Evolutionary conservation across 2,329 filamentous ascomycete species (phyloP), one percentile per base, ranked within the genome.

Genomic region (Fusarium sororula): DNA sequence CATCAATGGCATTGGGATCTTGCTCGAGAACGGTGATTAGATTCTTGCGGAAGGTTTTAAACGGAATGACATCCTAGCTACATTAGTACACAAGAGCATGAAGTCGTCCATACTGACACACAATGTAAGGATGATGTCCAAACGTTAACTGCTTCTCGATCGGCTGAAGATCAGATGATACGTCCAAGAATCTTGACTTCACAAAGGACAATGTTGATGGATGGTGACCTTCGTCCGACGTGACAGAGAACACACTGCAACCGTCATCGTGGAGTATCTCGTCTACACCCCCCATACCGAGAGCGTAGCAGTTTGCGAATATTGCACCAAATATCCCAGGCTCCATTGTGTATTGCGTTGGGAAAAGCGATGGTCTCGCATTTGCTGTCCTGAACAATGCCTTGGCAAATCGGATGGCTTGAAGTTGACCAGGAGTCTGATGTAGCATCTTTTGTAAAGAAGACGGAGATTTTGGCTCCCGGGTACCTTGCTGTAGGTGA

Each of bases 221-320:
- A 71, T 75, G 61, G n/a, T 77, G 72, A 26, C 73, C 72, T 38
- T 69, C 63, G 24, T 76, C 72, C 20, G 68, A 74, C n/a, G 75
- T 76, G 15, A 78, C 65, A 24, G 76, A 78, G 57, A 82, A 82
- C n/a, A 80, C 73, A 55, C 81, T 83, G 38, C 82, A 63, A 4
- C 78, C 74, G 15, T 79, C 79, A 1, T 78, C 76, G 15, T 50
- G 58, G 13, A 82, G 74, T 14, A 82, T 63, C 30, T 70, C 55
- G 20, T 79, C 73, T 7, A 78, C 54, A 28, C 78, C 72, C 7
- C 50, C 42, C 71, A 81, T 77, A 28, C 81, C 81, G n/a, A 81
- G 76, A 48, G 80, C 81, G 30, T 82, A 79, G 12, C 80, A 79
- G 64, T 84, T 85, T 17, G 81, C 80, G 10, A 85, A 72, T 4